Evolutionary conservation across 2,329 filamentous ascomycete genomes (phyloP).

Genomic region (Emmonsiellopsis sp.): DNA sequence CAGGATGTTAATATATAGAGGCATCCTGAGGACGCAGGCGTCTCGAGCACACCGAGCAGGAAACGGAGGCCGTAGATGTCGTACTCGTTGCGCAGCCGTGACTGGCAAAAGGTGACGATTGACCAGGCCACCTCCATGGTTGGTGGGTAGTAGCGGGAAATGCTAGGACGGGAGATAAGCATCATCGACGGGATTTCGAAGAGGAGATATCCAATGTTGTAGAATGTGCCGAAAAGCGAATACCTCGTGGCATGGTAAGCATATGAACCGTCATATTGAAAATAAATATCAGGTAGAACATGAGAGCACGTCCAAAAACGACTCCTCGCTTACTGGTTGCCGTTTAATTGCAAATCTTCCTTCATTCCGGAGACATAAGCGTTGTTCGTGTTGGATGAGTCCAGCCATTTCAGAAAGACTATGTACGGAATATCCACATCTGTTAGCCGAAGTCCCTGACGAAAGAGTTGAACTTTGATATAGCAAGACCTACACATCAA

Average conservation of each 20-base stretch:
- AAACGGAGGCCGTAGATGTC: constrained; percentile 59
- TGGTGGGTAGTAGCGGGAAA: constrained; percentile 21
- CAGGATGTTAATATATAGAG: constrained; percentile 57
- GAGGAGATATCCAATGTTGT: constrained; percentile 18
- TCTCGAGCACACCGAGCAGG: constrained; percentile 60
- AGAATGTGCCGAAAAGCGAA: constrained; percentile 21
- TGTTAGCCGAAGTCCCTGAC: not conserved
- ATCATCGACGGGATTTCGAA: constrained; percentile 24
- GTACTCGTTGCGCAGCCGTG: constrained; percentile 48
- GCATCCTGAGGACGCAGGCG: constrained; percentile 60
- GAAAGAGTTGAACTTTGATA: not conserved
- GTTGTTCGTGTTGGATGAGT: constrained; percentile 24
- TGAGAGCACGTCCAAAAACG: no score
- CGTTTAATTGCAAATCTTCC: constrained; percentile 23
- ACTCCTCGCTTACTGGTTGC: constrained; percentile 14
- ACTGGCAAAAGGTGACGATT: constrained; percentile 26
- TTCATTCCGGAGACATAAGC: constrained; percentile 26
- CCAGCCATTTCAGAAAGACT: constrained; percentile 22
- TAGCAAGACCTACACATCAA: constrained; percentile 20
- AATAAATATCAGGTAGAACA: no score
- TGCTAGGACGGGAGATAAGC: constrained; percentile 20
- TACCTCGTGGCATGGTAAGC: constrained; percentile 16
- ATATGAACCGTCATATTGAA: no score
- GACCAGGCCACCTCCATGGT: constrained; percentile 26
- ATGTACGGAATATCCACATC: not conserved